Percentiles rank a stretch among this genome's conserved stretches.
These are phyloP conservation scores for Fusarium sp. DNA, from an alignment of 2,329 filamentous ascomycete genomes.

Conservation along the genomic window DNA sequence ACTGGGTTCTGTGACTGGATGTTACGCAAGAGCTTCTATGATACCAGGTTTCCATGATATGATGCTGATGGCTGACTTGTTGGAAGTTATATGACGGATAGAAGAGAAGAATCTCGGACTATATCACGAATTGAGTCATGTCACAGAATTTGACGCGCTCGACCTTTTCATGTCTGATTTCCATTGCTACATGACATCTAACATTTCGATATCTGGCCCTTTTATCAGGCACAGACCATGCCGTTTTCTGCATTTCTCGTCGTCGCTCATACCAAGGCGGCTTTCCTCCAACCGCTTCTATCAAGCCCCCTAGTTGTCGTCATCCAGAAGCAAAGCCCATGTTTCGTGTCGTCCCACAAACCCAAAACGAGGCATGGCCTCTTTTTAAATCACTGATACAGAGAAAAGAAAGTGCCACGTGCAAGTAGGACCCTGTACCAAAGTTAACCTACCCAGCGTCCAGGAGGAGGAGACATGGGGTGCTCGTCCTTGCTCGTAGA, in stretches of 20 bases:
- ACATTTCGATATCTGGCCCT: slow-evolving; percentile 9
- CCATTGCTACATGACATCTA: slow-evolving; percentile 30
- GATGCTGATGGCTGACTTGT: slow-evolving; percentile 2
- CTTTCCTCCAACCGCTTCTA: neutral
- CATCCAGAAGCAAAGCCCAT: slow-evolving; percentile 19
- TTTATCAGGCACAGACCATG: neutral
- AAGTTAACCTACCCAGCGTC: slow-evolving; percentile 29
- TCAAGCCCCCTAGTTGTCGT: neutral
- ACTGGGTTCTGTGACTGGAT: slow-evolving; percentile 10
- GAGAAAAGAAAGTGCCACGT: slow-evolving; percentile 6
- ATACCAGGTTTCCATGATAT: slow-evolving; percentile 14
- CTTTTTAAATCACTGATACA: slow-evolving; percentile 17
- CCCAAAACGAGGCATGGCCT: slow-evolving; percentile 20
- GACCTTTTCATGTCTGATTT: slow-evolving; percentile 16
- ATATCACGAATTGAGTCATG: neutral
- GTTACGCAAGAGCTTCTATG: slow-evolving; percentile 8
- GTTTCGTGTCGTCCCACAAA: slow-evolving; percentile 7
- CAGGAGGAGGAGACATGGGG: slow-evolving; percentile 28
- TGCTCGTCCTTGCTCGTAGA: slow-evolving; percentile 44
- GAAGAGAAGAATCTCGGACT: neutral
- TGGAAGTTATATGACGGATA: neutral
- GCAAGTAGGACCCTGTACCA: neutral
- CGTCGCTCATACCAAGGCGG: neutral
- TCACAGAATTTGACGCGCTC: neutral
- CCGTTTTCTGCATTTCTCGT: neutral